phyloP scores from a whole-genome alignment of 129 eudicot genomes.

The Heracleum sosnowskyi region DNA sequence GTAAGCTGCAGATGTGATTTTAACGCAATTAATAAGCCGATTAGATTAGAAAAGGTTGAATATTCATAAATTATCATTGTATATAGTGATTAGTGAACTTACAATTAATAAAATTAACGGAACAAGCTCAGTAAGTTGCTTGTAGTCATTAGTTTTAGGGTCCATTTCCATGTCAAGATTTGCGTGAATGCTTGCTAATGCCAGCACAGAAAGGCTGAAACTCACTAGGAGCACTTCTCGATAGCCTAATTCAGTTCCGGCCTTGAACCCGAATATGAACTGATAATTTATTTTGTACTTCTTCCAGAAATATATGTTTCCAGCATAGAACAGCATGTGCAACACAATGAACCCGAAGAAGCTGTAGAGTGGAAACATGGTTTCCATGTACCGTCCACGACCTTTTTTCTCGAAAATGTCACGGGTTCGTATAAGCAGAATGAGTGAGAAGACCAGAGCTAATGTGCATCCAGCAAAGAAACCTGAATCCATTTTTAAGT shows the following conservation, averaged over 20 bases:
- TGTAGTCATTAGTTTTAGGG: slow-evolving; percentile 4
- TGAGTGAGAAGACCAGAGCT: slow-evolving; percentile 30
- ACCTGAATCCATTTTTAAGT: slow-evolving; percentile 13
- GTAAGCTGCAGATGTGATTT: not conserved
- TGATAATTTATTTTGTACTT: slow-evolving; percentile 36
- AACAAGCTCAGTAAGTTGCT: slow-evolving; percentile 13
- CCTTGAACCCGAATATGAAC: slow-evolving; percentile 42
- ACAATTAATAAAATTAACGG: slow-evolving; percentile 10
- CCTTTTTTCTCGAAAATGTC: slow-evolving; percentile 17
- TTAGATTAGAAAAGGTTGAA: not conserved
- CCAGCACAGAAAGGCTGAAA: slow-evolving; percentile 26
- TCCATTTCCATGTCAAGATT: slow-evolving; percentile 32
- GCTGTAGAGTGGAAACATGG: slow-evolving; percentile 46
- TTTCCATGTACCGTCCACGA: slow-evolving; percentile 22
- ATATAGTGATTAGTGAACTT: not conserved
- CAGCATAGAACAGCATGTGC: slow-evolving; percentile 45
- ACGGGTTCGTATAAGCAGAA: slow-evolving; percentile 24
- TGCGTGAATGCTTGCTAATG: slow-evolving; percentile 29
- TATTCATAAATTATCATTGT: too few species aligned
- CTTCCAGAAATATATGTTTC: slow-evolving; percentile 41
- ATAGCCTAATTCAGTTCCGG: slow-evolving; percentile 35
- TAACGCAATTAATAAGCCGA: not conserved
- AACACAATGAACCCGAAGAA: slow-evolving; percentile 35
- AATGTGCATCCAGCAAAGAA: slow-evolving; percentile 34
- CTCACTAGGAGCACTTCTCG: slow-evolving; percentile 35